phyloP scores from a whole-genome alignment of 2,329 filamentous ascomycete genomes.

The Alternaria ethzedia region DNA sequence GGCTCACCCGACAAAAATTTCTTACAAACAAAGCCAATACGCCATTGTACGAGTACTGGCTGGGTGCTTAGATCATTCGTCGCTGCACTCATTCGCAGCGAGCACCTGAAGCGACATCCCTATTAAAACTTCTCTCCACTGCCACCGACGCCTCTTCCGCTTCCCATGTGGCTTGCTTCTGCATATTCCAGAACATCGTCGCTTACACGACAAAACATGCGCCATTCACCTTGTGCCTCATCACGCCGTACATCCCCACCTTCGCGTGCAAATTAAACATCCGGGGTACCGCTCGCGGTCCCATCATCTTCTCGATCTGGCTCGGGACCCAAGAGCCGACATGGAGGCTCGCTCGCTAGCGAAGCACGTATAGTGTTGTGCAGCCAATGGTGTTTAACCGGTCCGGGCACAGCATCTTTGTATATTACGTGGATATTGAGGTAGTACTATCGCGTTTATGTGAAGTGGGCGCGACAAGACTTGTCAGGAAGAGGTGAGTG shows the following conservation, averaged over 20 bases:
- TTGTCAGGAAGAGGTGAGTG: constrained; percentile 7
- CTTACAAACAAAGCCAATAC: neutral
- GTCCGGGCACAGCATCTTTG: constrained; percentile 23
- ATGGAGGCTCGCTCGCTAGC: constrained; percentile 20
- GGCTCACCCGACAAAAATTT: fast-evolving
- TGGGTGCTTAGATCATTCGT: neutral
- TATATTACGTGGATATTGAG: constrained; percentile 33
- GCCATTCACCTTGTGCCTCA: neutral
- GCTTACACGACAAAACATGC: neutral
- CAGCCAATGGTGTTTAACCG: constrained; percentile 30
- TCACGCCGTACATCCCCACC: constrained; percentile 26
- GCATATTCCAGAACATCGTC: neutral
- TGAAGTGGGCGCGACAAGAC: constrained; percentile 15
- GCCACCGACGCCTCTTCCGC: neutral
- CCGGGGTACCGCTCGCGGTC: constrained; percentile 26
- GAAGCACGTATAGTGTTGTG: constrained; percentile 23
- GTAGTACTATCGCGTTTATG: constrained; percentile 30
- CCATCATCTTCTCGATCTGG: constrained; percentile 16
- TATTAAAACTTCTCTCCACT: neutral
- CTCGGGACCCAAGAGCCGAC: constrained; percentile 33
- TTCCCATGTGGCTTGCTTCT: neutral
- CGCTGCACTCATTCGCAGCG: neutral
- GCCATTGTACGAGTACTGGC: neutral
- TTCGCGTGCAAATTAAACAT: constrained; percentile 27
- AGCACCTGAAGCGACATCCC: neutral